phyloP scores from a whole-genome alignment of 2,329 filamentous ascomycete genomes.

The Cladophialophora psammophila region DNA sequence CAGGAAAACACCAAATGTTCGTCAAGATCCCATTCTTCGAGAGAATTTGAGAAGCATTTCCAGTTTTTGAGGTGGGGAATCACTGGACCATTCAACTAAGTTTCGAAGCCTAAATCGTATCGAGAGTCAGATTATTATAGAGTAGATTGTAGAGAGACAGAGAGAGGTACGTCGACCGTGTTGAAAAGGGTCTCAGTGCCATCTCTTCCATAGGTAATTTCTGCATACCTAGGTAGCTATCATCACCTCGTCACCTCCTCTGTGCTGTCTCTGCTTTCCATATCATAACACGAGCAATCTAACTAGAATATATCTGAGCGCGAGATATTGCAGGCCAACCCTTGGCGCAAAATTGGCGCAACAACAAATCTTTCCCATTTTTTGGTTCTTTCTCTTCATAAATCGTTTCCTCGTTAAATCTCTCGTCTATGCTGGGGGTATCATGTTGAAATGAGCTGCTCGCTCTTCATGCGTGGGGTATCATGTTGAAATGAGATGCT shows the following conservation, averaged over 20 bases:
- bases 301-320: no score
- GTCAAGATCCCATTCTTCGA: no score
- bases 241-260: not conserved
- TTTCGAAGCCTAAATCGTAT: no score
- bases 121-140: not conserved
- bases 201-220: not conserved
- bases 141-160: not conserved
- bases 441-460: slow-evolving; percentile 38
- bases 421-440: slow-evolving; percentile 30
- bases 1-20: no score
- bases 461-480: slow-evolving; percentile 26
- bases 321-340: no score
- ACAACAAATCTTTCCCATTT: not conserved
- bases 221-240: not conserved
- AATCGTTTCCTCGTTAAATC: slow-evolving; percentile 26
- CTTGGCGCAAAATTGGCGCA: no score
- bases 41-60: no score
- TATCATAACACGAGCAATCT: no score
- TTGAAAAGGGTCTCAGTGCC: not conserved
- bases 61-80: no score
- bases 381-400: slow-evolving; percentile 2
- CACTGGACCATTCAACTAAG: no score
- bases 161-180: not conserved
- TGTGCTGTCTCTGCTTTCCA: not conserved
- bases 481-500: slow-evolving; percentile 37